Percentiles rank a stretch among this genome's conserved stretches.
phyloP scores from a whole-genome alignment of 768 basidiomycete genomes.

The Auricularia cornea region DNA sequence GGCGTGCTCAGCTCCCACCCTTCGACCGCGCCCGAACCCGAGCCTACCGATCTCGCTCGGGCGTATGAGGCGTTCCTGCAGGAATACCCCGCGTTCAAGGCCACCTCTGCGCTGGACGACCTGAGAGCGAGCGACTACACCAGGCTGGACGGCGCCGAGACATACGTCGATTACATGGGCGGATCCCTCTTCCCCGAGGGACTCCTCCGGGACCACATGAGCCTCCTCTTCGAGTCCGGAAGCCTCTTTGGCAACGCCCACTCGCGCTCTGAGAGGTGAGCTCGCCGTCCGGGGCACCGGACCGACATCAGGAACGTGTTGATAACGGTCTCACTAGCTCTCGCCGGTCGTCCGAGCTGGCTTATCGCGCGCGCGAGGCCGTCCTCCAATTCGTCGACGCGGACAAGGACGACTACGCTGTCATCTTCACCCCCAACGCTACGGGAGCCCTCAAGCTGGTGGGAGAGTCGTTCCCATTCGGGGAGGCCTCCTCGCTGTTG shows the following conservation, averaged over 20 bases:
- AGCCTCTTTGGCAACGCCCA: conserved; percentile 77
- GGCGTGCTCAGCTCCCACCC: neutral
- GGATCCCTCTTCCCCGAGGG: conserved; percentile 74
- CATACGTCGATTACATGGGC: conserved; percentile 84
- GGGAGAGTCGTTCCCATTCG: conserved; percentile 73
- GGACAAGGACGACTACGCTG: conserved; percentile 58
- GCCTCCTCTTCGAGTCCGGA: conserved; percentile 45
- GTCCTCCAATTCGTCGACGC: conserved; percentile 74
- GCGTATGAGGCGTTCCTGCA: conserved; percentile 28
- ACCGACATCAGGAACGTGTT: neutral
- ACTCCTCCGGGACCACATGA: conserved; percentile 59
- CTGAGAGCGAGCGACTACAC: conserved; percentile 56
- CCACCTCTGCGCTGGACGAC: conserved; percentile 63
- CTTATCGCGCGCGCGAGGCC: conserved; percentile 59
- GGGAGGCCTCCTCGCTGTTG: conserved; percentile 47
- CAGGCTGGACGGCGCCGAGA: conserved; percentile 56
- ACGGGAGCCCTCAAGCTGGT: conserved; percentile 73
- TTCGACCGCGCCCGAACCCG: neutral
- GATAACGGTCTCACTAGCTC: conserved; percentile 45
- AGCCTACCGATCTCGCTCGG: neutral
- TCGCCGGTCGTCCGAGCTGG: conserved; percentile 54
- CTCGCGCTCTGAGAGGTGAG: conserved; percentile 70
- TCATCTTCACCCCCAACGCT: conserved; percentile 76
- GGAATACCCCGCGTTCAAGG: conserved; percentile 45
- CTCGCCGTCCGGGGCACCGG: conserved; percentile 9